Conservation (phyloP, 2,329 filamentous ascomycete genomes). For the Aspergillus novofumigatus region DNA sequence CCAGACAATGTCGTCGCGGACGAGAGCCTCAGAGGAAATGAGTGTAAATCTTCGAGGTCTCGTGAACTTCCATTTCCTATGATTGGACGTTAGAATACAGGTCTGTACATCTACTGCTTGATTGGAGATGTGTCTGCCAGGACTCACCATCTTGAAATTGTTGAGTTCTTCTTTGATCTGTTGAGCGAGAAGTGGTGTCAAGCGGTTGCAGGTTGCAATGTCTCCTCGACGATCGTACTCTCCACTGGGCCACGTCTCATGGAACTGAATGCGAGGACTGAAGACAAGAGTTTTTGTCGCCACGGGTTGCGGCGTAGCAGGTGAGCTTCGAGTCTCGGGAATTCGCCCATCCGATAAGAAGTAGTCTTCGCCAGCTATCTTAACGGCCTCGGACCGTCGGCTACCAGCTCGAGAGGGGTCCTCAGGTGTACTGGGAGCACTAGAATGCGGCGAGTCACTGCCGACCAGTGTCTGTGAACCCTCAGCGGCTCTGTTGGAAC, state of each 20-base stretch:
- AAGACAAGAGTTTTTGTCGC: conserved; percentile 61
- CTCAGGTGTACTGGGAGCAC: conserved; percentile 83
- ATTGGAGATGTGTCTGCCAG: not conserved
- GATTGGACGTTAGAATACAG: conserved; percentile 20
- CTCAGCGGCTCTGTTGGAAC: conserved; percentile 61
- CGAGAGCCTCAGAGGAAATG: conserved; percentile 83
- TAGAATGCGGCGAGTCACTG: conserved; percentile 77
- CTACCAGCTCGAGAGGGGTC: conserved; percentile 60
- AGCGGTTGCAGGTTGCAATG: conserved; percentile 93
- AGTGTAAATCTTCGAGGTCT: conserved; percentile 97
- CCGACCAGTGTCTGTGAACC: conserved; percentile 57
- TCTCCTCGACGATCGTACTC: conserved; percentile 97
- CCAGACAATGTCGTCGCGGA: conserved; percentile 26
- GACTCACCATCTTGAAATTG: conserved; percentile 93
- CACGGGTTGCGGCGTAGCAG: conserved; percentile 63
- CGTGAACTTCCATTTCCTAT: conserved; percentile 99
- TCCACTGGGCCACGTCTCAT: conserved; percentile 92
- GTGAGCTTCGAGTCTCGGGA: conserved; percentile 71
- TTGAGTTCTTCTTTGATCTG: conserved; percentile 99
- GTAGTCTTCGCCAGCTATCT: conserved; percentile 81
- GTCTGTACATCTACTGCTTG: not conserved
- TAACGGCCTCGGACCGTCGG: conserved; percentile 64
- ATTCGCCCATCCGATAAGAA: conserved; percentile 75
- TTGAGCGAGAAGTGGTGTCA: conserved; percentile 94
- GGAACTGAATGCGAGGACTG: conserved; percentile 87